These are phyloP conservation scores for Marsdenia floribunda DNA, from an alignment of 257 asterid genomes.

Conservation along the genomic window DNA sequence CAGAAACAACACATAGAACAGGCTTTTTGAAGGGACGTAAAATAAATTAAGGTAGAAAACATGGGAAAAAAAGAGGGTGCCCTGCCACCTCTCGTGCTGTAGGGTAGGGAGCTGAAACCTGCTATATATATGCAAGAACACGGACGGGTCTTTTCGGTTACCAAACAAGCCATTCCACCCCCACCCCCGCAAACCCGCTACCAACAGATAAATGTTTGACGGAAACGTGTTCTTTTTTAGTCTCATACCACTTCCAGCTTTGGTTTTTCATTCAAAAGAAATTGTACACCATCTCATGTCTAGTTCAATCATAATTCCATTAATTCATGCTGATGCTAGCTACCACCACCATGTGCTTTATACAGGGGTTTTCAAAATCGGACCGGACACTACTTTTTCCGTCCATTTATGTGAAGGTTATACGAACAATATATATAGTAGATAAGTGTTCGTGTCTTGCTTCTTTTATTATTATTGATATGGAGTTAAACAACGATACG, in stretches of 20 bases:
- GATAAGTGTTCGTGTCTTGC: too few species aligned
- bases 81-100: neutral
- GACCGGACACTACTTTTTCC: neutral
- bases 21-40: neutral
- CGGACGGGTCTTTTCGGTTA: neutral
- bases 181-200: neutral
- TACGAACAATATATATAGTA: neutral
- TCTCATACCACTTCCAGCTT: neutral
- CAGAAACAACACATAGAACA: neutral
- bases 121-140: neutral
- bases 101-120: conserved; percentile 1
- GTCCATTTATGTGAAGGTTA: neutral
- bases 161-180: neutral
- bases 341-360: too few species aligned
- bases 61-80: neutral
- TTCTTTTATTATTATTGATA: too few species aligned
- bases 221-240: neutral
- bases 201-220: neutral
- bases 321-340: too few species aligned
- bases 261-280: neutral
- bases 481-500: too few species aligned
- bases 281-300: neutral
- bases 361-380: neutral
- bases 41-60: neutral
- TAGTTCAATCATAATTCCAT: neutral